Base-by-base conservation (phyloP, 306 rosid genomes). In the Urtica urens region DNA sequence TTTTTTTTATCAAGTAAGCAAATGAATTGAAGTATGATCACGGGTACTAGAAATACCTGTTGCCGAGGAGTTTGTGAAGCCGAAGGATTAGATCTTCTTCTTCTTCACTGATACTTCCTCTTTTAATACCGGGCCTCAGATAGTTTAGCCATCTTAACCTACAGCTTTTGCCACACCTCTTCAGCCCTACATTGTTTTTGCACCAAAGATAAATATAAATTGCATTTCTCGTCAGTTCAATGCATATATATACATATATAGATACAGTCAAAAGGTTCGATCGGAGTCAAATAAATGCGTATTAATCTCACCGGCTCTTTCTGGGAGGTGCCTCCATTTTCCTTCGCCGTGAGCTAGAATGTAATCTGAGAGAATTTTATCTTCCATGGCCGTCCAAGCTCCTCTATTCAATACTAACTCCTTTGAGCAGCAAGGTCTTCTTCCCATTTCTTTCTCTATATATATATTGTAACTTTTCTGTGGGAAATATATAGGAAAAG, bases 311-410 rank as follows among this genome's bases (percentile, higher is more conserved):
- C 81, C 81, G 51, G 81, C 73, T 66, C 67, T 70, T 54, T 62
- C 67, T 33, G 81, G 77, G 15, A 75, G 44, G 57, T 58, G 61
- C 28, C 65, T 58, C 81, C 81, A 75, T 49, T 75, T 70, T 18
- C 81, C 81, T 59, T 66, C 68, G 1, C 81, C 81, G 17, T 75
- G 74, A 46, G 16, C 24, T 47, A 29, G 23, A 21, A 75, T 62
- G 63, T 62, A 70, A 17, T 63, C 65, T 0, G 23, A 38, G 34
- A 75, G 77, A 14, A 59, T 49, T 47, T 70, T 51, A 68, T 75
- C 81, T 59, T 75, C 81, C 14, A 20, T 38, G 19, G 76, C 64
- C 4, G 76, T 69, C 80, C 80, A 74, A 24, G 80, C 76, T 63
- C 80, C 80, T 62, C 58, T 74, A 23, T 70, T 74, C 58, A 74